Evolutionary conservation across 805 yeast species (phyloP), one percentile per base, ranked within the genome.

Genomic region (Hanseniaspora taiwanica): DNA sequence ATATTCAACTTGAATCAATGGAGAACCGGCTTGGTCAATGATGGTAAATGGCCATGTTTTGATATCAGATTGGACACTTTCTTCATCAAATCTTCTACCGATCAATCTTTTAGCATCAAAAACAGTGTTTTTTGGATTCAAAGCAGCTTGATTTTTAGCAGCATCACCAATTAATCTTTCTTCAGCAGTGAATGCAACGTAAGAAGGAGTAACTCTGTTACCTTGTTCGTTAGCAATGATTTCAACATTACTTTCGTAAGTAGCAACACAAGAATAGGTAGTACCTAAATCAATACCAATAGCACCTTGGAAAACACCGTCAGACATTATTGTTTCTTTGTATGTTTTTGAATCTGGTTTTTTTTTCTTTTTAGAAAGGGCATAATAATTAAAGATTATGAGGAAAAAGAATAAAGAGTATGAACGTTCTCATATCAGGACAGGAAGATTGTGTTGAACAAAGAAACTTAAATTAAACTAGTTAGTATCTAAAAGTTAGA

Each of bases 291-390:
- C 97, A 79, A 89, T 89, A 81, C 98, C 98, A 66, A 85, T 82
- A 70, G 91, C 91, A 81, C 96, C 96, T 78, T 87, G 91, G 81
- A 82, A 86, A 74, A 86, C 91, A 81, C 95, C 95, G 77, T 86
- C 96, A 80, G 87, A 83, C 87, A 80, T 80, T 68, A 50, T 68
- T 71, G 53, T 5, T 46, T 39, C 27, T 47, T 43, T 19, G 38
- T 40, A 14, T 31, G 23, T 4, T 43, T 36, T 6, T 49, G 53
- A 7, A 44, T 39, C 14, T 44, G 44, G 10, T 48, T 42, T 4
- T 44, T 36, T 37, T 42, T 23, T 43, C 14, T 32, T 37, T 39
- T 27, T 13, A 27, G n/a, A 8, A 13, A 13, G 6, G 13, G 17
- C 6, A 14, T 27, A 27, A 27, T 9, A 27, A 9, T 6, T 6